Base-by-base conservation (phyloP, 768 basidiomycete species). In the Amanita phalloides region DNA sequence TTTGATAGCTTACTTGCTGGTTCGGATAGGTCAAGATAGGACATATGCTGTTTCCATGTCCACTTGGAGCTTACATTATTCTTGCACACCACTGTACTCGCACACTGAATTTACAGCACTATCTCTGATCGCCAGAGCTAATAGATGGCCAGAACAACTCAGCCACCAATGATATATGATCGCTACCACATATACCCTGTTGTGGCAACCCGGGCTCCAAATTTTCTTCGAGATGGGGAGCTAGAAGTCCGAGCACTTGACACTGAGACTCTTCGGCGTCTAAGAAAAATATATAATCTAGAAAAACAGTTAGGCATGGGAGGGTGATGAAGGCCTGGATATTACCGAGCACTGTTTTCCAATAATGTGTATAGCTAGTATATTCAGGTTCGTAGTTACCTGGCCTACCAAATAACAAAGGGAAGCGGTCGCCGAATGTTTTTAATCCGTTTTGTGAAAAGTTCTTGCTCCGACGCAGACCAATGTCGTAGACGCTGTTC, bases 261-360 rank as follows among this genome's bases (percentile, higher is more conserved):
- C 71, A 63, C 11, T 52, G 58, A 44, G 60, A 58, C 21, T 63
- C 56, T 5, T 64, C 61, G 3, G 77, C 68, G 55, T 82, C 76
- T 4, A 84, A 57, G 46, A 94, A 69, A 63, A 96, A 92, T 48
- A 98, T 88, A 63, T 97, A 98, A 70, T 96, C 94, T 94, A 56
- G 42, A 32, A 53, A 48, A 45, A 51, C 25, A 49, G 14, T 25
- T 14, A 45, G 7, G 33, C 11, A 39, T 43, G 10, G 6, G 20
- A 28, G 28, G 30, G 49, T 14, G 11, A 32, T 28, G 41, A 28
- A 51, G 21, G 32, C 21, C 8, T 13, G 11, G 9, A n/a, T 17
- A 70, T 54, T 58, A 86, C 91, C 91, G 61, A 94, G 62, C 3
- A 86, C 84, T 7, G 84, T 68, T 60, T 86, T 79, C 90, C 90